Base-by-base conservation (phyloP, 129 eudicot species). In the Logfia minima region DNA sequence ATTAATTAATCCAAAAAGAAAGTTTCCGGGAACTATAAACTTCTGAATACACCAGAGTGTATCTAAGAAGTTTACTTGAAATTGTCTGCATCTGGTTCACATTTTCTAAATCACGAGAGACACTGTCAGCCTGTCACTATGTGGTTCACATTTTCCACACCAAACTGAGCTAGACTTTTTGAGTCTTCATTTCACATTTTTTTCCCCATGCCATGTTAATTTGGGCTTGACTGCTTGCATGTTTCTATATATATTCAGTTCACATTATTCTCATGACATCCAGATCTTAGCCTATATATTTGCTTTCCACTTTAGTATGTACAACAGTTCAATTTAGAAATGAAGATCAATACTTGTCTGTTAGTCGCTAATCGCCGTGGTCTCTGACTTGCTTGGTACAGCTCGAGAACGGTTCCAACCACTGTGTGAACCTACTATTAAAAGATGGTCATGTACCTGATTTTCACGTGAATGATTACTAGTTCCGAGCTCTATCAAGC, bases 321-420 rank as follows among this genome's bases (percentile, higher is more conserved):
- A 78, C 8, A 26, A 18, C 76, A 58, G 75, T 70, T 55, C 60
- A 68, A 58, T 16, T 23, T 56, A 17, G 24, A 58, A 29, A 22
- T 64, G 51, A 8, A 0, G 8, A 65, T 2, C 16, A 3, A 16
- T 48, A 45, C 45, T 64, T 32, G 13, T 64, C 8, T 19, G 11
- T 64, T 70, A 31, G 35, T 79, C 13, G 56, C 66, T 45, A 52
- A 71, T 89, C 82, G 64, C 84, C 45, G 86, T 56, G 83, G 82
- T 45, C 71, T 85, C 92, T 81, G 70, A 79, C 82, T 91, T 89
- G 88, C 94, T 88, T 86, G 92, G 86, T 87, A 85, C 92, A 85
- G 94, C 85, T 88, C 86, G 92, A 87, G 97, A 88, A 84, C 80
- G 61, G 84, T 5, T 72, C 77, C 53, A 41, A 45, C 82, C 71